Evolutionary conservation across 1,284 basidiomycete species (phyloP).

Genomic region (Malassezia japonica): DNA sequence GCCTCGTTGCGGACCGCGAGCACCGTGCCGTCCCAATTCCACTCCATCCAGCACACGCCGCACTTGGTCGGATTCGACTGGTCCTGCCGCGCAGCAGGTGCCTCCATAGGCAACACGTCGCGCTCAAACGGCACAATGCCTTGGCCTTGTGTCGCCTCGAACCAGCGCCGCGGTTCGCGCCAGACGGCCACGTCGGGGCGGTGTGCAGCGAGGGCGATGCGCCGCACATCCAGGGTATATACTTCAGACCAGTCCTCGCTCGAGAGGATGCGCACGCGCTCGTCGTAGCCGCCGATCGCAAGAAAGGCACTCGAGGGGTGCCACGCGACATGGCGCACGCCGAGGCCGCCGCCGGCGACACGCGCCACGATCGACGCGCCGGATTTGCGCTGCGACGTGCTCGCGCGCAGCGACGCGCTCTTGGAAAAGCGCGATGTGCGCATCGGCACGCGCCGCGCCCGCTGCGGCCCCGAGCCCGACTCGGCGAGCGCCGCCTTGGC

Average conservation of each 20-base stretch:
- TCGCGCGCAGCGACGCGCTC: background rate
- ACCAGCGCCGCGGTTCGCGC: conserved; percentile 38
- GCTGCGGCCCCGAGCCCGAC: background rate
- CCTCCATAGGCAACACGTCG: background rate
- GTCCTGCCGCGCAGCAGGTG: background rate
- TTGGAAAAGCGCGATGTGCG: background rate
- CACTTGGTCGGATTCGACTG: conserved; percentile 11
- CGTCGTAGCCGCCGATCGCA: conserved; percentile 47
- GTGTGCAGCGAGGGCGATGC: conserved; percentile 16
- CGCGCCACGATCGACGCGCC: background rate
- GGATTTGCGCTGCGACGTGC: background rate
- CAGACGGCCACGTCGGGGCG: conserved; percentile 21
- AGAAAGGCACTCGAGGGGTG: conserved; percentile 41
- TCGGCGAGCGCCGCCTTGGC: background rate
- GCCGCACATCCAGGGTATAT: conserved; percentile 2
- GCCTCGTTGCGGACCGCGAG: conserved; percentile 48
- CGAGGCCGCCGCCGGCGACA: conserved; percentile 33
- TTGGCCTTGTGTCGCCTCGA: conserved; percentile 36
- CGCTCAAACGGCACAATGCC: conserved; percentile 32
- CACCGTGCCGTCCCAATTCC: conserved; percentile 21
- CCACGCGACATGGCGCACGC: conserved; percentile 44
- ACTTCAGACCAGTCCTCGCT: conserved; percentile 21
- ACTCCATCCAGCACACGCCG: background rate
- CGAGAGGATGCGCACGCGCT: conserved; percentile 31
- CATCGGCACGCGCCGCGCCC: conserved; percentile 6